Evolutionary conservation across 768 basidiomycete genomes (phyloP).

Genomic region (Rhodocollybia butyracea): DNA sequence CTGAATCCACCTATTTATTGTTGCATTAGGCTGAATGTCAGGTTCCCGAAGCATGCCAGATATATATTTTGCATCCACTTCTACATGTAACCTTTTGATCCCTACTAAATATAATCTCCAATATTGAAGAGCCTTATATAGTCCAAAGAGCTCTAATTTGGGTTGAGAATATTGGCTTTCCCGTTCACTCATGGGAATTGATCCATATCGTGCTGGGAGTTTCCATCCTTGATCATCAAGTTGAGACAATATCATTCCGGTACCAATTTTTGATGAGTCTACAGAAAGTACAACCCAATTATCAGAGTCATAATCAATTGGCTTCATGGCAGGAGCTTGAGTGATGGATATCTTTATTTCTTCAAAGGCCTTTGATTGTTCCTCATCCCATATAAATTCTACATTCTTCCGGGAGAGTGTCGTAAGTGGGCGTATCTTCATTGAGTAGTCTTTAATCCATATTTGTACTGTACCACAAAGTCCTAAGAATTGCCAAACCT

Average conservation of each 20-base stretch:
- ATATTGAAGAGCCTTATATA: slow-evolving; percentile 30
- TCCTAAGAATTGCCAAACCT: slow-evolving; percentile 20
- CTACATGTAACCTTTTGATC: too few species aligned
- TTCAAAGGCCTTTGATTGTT: not conserved
- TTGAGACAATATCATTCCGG: too few species aligned
- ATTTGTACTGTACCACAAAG: too few species aligned
- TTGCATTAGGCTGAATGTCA: too few species aligned
- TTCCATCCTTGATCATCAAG: too few species aligned
- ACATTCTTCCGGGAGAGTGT: slow-evolving; percentile 13
- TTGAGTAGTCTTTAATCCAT: too few species aligned
- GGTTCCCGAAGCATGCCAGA: too few species aligned
- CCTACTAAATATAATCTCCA: too few species aligned
- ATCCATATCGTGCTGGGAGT: not conserved
- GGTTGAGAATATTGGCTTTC: slow-evolving; percentile 18
- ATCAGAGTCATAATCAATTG: slow-evolving; percentile 27
- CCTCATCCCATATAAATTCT: slow-evolving; percentile 26
- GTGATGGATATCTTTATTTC: too few species aligned
- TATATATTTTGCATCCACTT: too few species aligned
- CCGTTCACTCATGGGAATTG: slow-evolving; percentile 16
- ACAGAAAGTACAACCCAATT: slow-evolving; percentile 27
- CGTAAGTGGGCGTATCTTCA: slow-evolving; percentile 16
- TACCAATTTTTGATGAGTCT: slow-evolving; percentile 25
- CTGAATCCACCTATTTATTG: too few species aligned
- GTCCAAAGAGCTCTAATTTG: slow-evolving; percentile 23
- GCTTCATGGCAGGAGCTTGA: too few species aligned